Evolutionary conservation across 148 eudicot species (phyloP), one percentile per base, ranked within the genome.

Genomic region (Camellia sinensis): DNA sequence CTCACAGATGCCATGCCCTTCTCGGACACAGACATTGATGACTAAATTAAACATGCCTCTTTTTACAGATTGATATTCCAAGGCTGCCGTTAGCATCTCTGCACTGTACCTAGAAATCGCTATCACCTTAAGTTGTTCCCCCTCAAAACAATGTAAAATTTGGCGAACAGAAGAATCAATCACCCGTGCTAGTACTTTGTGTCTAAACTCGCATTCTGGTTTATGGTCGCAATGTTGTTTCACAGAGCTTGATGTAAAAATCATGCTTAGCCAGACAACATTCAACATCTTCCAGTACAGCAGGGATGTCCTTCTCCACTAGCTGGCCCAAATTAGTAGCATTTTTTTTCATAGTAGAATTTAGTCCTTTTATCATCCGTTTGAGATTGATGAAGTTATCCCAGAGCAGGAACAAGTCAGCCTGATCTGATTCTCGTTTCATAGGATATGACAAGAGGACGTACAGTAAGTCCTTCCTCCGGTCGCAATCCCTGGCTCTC

Each of bases 31-130:
- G 18, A 65, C 15, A 18, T 3, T 7, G 11, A 21, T 7, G 44
- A 77, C 19, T n/a, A 21, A 56, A 10, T 65, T 48, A 48, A 77
- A 77, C 57, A 59, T 77, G 60, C 13, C 11, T 29, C 17, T 40
- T 44, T 65, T 66, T 14, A 22, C 48, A 1, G 79, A 61, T 13
- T n/a, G 45, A 65, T 44, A n/a, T 77, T 63, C 43, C 71, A 77
- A 50, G 19, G 14, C 60, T 62, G 46, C 15, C 7, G 45, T 21
- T 45, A 77, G 19, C 10, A n/a, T 14, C 45, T 15, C 71, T 41
- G 68, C 52, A 72, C n/a, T 12, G 17, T 57, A 65, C 10, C 52
- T 21, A 48, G 61, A 77, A 77, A 77, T 77, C 29, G 53, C 79
- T 17, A 77, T 22, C 70, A 17, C 15, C 8, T 13, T 6, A 8